Evolutionary conservation across 352 stramenopile species (phyloP).

Genomic region (Phytophthora ohioensis): DNA sequence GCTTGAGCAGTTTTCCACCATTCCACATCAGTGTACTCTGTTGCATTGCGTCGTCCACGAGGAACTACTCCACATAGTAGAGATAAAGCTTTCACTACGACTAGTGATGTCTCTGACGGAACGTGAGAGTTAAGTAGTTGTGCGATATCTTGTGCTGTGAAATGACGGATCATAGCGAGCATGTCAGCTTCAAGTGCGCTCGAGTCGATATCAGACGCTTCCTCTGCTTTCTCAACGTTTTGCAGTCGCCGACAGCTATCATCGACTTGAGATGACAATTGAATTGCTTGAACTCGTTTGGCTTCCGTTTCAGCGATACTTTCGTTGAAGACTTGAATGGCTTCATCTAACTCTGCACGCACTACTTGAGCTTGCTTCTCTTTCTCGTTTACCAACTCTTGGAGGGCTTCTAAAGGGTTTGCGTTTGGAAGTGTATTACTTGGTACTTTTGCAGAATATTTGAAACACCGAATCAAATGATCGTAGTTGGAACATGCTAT

Average conservation of each 20-base stretch:
- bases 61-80: constrained; percentile 69
- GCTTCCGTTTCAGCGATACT: constrained; percentile 79
- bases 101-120: constrained; percentile 55
- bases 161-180: constrained; percentile 64
- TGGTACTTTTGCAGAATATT: constrained; percentile 39
- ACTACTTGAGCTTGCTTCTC: constrained; percentile 23
- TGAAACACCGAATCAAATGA: constrained; percentile 52
- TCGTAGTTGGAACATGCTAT: constrained; percentile 83
- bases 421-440: neutral
- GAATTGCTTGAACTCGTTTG: constrained; percentile 54
- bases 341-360: constrained; percentile 47
- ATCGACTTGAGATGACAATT: constrained; percentile 63
- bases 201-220: constrained; percentile 59
- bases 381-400: constrained; percentile 33
- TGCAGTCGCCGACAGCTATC: constrained; percentile 65
- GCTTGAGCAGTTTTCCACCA: constrained; percentile 87
- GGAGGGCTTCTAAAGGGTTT: constrained; percentile 34
- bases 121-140: constrained; percentile 65
- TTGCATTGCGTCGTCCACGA: constrained; percentile 57
- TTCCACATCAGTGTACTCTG: constrained; percentile 78
- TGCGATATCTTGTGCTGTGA: constrained; percentile 82
- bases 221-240: constrained; percentile 55
- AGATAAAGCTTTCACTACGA: constrained; percentile 83
- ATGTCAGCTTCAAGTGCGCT: constrained; percentile 69
- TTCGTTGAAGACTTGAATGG: constrained; percentile 65